Evolutionary conservation across 495 filamentous ascomycete species (phyloP).

Genomic region (Aspergillus steynii): DNA sequence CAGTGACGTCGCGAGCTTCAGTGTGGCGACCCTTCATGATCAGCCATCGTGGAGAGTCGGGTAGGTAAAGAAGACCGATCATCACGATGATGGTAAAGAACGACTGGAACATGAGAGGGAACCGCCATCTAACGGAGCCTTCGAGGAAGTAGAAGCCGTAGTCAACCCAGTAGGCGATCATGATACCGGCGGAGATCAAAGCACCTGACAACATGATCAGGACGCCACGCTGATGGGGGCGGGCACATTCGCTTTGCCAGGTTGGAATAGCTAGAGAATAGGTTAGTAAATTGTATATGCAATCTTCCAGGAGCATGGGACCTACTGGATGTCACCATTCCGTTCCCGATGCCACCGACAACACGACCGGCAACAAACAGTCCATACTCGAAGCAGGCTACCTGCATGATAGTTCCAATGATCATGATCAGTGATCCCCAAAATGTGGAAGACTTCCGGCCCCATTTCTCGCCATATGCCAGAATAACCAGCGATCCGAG

Average conservation of each 20-base stretch:
- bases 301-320: neutral
- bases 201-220: constrained; percentile 38
- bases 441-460: constrained; percentile 45
- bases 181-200: constrained; percentile 41
- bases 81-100: constrained; percentile 36
- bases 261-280: constrained; percentile 29
- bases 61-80: constrained; percentile 32
- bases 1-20: constrained; percentile 38
- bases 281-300: neutral
- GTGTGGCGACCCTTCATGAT: constrained; percentile 37
- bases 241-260: constrained; percentile 44
- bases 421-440: constrained; percentile 42
- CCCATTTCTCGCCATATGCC: constrained; percentile 44
- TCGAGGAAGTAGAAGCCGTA: constrained; percentile 42
- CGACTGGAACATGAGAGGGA: constrained; percentile 41
- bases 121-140: constrained; percentile 37
- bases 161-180: constrained; percentile 52
- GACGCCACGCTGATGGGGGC: constrained; percentile 24
- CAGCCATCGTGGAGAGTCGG: constrained; percentile 48
- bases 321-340: constrained; percentile 29
- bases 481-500: constrained; percentile 51
- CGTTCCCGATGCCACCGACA: constrained; percentile 30
- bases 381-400: constrained; percentile 20
- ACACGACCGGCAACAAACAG: constrained; percentile 23
- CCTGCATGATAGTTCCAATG: constrained; percentile 46